These are phyloP conservation scores for Begonia loranthoides DNA, from an alignment of 306 rosid species.

Conservation along the genomic window DNA sequence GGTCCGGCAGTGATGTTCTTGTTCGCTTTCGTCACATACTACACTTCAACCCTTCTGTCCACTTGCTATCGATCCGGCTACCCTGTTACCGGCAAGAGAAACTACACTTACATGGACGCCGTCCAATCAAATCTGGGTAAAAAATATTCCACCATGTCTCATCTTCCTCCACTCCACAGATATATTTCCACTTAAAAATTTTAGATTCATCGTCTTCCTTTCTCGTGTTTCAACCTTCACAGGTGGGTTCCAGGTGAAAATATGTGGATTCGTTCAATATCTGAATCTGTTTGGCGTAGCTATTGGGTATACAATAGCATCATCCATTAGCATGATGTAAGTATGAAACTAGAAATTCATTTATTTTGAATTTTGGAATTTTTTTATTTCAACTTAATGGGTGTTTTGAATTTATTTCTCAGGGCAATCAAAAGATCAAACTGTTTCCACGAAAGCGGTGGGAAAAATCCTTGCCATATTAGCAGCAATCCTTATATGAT, in stretches of 20 bases:
- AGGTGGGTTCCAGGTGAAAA: slow-evolving; percentile 53
- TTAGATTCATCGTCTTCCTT: not conserved
- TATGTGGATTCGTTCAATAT: slow-evolving; percentile 78
- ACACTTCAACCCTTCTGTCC: slow-evolving; percentile 60
- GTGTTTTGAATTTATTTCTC: slow-evolving; percentile 10
- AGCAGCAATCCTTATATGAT: slow-evolving; percentile 69
- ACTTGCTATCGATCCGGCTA: slow-evolving; percentile 68
- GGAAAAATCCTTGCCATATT: slow-evolving; percentile 44
- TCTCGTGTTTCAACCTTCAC: slow-evolving; percentile 2
- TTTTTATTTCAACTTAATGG: not conserved
- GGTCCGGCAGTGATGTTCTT: slow-evolving; percentile 65
- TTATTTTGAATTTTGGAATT: not conserved
- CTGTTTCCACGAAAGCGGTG: slow-evolving; percentile 51
- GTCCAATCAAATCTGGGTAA: slow-evolving; percentile 59
- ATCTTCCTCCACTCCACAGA: not conserved
- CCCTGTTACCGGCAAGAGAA: slow-evolving; percentile 58
- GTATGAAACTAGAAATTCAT: slow-evolving; percentile 7
- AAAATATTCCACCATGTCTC: not conserved
- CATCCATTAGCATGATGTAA: slow-evolving; percentile 76
- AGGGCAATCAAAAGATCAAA: slow-evolving; percentile 73
- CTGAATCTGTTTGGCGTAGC: slow-evolving; percentile 59
- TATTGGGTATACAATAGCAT: slow-evolving; percentile 68
- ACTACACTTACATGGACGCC: slow-evolving; percentile 75
- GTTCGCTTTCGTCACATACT: slow-evolving; percentile 69
- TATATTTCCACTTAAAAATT: not conserved